phyloP scores from a whole-genome alignment of 176 grass and related monocot genomes.

The Thalia dealbata region DNA sequence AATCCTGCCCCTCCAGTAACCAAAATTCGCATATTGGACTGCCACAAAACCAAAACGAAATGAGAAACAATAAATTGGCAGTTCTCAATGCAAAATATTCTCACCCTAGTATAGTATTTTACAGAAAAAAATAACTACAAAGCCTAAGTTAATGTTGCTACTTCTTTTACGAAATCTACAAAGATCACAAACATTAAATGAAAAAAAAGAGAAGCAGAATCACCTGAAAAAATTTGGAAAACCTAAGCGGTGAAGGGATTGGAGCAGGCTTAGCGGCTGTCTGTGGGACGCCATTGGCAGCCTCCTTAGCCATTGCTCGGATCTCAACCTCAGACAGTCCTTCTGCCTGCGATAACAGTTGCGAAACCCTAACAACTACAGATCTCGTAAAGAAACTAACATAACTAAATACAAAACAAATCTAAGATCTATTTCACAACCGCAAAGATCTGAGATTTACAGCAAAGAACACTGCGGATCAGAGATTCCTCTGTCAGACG shows the following conservation, averaged over 20 bases:
- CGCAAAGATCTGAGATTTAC: neutral
- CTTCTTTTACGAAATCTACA: neutral
- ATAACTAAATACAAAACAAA: slow-evolving; percentile 12
- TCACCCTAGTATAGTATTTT: too few relatives aligned
- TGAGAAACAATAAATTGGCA: too few relatives aligned
- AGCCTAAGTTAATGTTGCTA: neutral
- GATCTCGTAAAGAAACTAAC: slow-evolving; percentile 27
- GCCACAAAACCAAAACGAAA: too few relatives aligned
- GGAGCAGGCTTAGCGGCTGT: slow-evolving; percentile 69
- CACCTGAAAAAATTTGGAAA: slow-evolving; percentile 99
- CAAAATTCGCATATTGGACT: slow-evolving; percentile 92
- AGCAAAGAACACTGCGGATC: neutral
- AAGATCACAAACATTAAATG: neutral
- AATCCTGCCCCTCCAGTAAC: slow-evolving; percentile 97
- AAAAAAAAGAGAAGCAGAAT: neutral
- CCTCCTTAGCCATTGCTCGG: slow-evolving; percentile 62
- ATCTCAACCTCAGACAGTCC: slow-evolving; percentile 26
- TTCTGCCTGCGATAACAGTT: slow-evolving; percentile 17
- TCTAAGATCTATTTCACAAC: neutral
- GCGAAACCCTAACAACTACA: slow-evolving; percentile 13
- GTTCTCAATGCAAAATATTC: neutral
- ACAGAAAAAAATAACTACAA: neutral
- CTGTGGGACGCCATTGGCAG: slow-evolving; percentile 54
- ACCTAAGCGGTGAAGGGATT: slow-evolving; percentile 79
- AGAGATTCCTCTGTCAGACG: neutral